These are phyloP conservation scores for Bacidia gigantensis DNA, from an alignment of 495 filamentous ascomycete species.

Conservation along the genomic window DNA sequence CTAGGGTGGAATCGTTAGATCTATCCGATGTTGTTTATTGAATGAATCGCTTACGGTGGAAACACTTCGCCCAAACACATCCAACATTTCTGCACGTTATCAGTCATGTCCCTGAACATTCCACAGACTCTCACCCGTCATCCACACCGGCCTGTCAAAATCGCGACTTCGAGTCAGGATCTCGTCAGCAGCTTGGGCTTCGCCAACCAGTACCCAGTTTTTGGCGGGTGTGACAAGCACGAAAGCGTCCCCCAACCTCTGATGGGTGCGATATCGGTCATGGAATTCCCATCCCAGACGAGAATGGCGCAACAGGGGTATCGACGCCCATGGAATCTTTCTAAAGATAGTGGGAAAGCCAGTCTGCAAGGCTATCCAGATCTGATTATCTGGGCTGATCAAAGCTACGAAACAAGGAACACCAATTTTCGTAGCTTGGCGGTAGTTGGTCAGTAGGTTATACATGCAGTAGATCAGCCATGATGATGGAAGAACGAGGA, in stretches of 20 bases:
- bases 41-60: not conserved
- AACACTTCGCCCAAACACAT: not conserved
- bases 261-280: slow-evolving; percentile 2
- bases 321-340: not conserved
- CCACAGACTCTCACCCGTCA: not conserved
- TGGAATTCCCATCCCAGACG: slow-evolving; percentile 7
- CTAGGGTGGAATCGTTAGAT: slow-evolving; percentile 5
- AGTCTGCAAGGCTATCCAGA: slow-evolving; percentile 19
- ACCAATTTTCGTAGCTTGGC: not conserved
- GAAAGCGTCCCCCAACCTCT: not conserved
- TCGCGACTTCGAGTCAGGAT: slow-evolving; percentile 6
- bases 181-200: not conserved
- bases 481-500: not conserved
- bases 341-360: slow-evolving; percentile 10
- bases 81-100: not conserved
- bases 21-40: not conserved
- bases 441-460: slow-evolving; percentile 6
- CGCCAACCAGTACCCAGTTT: not conserved
- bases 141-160: slow-evolving; percentile 4
- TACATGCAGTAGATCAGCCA: not conserved
- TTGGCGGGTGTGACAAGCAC: slow-evolving; percentile 4
- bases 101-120: not conserved
- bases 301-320: not conserved
- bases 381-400: slow-evolving; percentile 19
- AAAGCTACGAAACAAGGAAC: slow-evolving; percentile 16